Evolutionary conservation across 2,329 filamentous ascomycete genomes (phyloP), one percentile per base, ranked within the genome.

Genomic region (Graphilbum ipis-grandicollis): DNA sequence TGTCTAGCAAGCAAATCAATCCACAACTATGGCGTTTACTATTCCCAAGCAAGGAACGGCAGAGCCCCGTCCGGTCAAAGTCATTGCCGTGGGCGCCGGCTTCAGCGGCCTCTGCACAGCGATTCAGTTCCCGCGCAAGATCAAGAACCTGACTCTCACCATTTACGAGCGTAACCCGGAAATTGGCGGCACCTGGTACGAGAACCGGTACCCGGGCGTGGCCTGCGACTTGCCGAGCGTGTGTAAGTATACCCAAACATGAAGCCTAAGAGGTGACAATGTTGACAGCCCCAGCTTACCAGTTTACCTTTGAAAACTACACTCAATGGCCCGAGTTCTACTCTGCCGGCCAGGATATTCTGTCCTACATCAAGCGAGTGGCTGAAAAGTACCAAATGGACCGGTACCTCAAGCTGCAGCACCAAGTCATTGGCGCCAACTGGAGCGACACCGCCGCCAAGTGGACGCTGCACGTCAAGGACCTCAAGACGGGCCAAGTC

Each of bases 341-440:
- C 39, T 45, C 49, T 10, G 36, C 37, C 13, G 39, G 46, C 9
- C 36, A 18, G 9, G 47, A 48, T 36, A 48, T 47, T 18, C 34
- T 34, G 18, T 29, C 34, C 15, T 57, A 56, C 41, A 50, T 56
- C 34, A 48, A 57, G 38, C 46, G 46, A 29, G 47, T 52, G 19
- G 48, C 49, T 14, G 43, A 46, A 34, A 47, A 49, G 35, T 49
- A 54, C 42, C 47, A 48, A 14, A 50, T 56, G 12, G 48, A 58
- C 33, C 56, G 58, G 37, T 62, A 63, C 42, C 54, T 67, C 37
- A 56, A 57, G 41, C 55, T 66, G 25, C 53, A 56, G 39, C 58
- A 56, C 14, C 53, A 56, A 36, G 60, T 66, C 1, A 48, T 58
- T 23, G 56, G 54, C 38, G 57, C 52, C 4, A 44, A 39, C 2